Evolutionary conservation across 805 yeast genomes (phyloP).

Genomic region (Wickerhamiella dianesei): DNA sequence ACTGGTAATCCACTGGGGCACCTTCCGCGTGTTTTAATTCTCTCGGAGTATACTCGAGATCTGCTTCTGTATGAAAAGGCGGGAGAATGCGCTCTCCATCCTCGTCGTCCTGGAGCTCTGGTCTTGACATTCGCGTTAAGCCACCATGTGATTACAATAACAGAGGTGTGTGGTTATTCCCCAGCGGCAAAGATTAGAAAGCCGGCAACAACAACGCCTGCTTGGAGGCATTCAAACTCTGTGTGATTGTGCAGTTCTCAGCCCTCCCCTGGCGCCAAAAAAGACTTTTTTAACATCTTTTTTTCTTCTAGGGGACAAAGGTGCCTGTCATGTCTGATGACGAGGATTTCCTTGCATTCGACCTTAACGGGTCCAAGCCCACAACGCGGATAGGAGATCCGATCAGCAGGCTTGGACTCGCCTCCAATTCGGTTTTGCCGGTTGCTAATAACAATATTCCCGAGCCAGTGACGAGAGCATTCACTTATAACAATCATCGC

Average conservation of each 20-base stretch:
- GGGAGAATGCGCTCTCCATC: not conserved
- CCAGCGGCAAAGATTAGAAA: not conserved
- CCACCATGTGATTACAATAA: no score
- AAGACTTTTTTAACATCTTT: not conserved
- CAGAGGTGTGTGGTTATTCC: no score
- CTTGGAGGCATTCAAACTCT: not conserved
- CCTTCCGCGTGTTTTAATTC: not conserved
- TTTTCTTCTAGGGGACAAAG: not conserved
- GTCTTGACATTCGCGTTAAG: no score
- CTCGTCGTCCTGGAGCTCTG: not conserved
- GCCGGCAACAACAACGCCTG: not conserved
- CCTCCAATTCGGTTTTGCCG: not conserved
- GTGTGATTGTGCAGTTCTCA: not conserved
- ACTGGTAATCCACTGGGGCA: conserved; percentile 1
- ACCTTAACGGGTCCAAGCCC: conserved; percentile 19
- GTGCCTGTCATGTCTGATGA: conserved; percentile 14
- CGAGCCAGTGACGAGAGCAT: not conserved
- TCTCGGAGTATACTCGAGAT: not conserved
- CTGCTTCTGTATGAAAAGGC: not conserved
- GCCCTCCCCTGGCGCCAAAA: no score
- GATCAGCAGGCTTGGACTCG: not conserved
- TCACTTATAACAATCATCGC: not conserved
- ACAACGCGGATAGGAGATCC: conserved; percentile 5
- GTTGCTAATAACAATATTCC: not conserved
- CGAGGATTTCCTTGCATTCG: conserved; percentile 28